These are phyloP conservation scores for Ceratonia siliqua DNA, from an alignment of 306 rosid genomes.

Conservation along the genomic window DNA sequence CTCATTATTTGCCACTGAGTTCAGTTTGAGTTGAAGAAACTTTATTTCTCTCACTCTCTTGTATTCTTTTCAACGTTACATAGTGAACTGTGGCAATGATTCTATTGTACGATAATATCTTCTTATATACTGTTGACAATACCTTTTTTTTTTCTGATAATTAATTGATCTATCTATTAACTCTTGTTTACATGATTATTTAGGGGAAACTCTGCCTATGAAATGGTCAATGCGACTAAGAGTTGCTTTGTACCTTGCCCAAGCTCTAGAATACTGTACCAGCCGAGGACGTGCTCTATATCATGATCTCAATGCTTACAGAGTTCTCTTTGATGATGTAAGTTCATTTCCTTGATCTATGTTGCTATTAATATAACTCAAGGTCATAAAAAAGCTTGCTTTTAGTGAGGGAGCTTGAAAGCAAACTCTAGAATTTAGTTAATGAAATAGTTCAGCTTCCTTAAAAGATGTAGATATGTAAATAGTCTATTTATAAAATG, in stretches of 20 bases:
- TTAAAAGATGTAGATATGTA: constrained; percentile 3
- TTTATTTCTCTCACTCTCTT: background rate
- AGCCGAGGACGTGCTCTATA: constrained; percentile 88
- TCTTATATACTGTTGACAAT: constrained; percentile 1
- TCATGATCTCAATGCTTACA: constrained; percentile 94
- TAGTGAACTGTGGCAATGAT: constrained; percentile 23
- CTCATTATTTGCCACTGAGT: background rate
- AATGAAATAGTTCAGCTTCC: background rate
- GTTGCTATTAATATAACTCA: constrained; percentile 4
- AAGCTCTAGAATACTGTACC: constrained; percentile 96
- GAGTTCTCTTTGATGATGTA: constrained; percentile 90
- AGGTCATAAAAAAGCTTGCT: background rate
- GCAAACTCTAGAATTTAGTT: background rate
- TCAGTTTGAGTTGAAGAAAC: constrained; percentile 12
- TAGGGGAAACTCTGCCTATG: constrained; percentile 97
- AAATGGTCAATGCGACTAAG: constrained; percentile 94
- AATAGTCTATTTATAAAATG: background rate
- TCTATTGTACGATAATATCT: constrained; percentile 19
- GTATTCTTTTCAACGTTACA: background rate
- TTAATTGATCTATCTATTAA: constrained; percentile 20
- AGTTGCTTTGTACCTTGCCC: constrained; percentile 89
- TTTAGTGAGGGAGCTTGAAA: constrained; percentile 3
- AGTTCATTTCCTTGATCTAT: constrained; percentile 42
- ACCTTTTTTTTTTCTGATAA: no score
- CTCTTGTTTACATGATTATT: constrained; percentile 31